Evolutionary conservation across 371 early-diverging fungal genomes (phyloP).

Genomic region (Mortierella sp.): DNA sequence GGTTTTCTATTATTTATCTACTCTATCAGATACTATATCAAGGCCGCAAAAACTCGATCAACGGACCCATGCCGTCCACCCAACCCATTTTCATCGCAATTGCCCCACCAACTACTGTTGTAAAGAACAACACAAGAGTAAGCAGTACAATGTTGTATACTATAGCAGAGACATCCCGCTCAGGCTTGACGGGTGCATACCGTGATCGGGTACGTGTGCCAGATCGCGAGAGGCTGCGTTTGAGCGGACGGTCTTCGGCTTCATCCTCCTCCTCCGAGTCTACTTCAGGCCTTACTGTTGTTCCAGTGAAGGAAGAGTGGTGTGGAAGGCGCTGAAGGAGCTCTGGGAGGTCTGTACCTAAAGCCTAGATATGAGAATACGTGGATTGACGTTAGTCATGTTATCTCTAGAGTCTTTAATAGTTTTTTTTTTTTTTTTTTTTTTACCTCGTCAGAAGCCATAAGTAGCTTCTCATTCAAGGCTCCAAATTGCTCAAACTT

Average conservation of each 20-base stretch:
- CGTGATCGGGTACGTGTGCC: conserved; percentile 44
- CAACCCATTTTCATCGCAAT: conserved; percentile 48
- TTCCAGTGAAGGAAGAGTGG: conserved; percentile 45
- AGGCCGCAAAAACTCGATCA: conserved; percentile 41
- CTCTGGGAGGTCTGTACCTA: conserved; percentile 56
- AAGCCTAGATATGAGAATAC: conserved; percentile 23
- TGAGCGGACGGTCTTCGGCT: conserved; percentile 7
- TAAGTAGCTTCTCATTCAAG: conserved; percentile 46
- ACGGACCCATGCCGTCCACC: conserved; percentile 35
- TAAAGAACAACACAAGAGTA: conserved; percentile 44
- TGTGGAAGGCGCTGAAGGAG: conserved; percentile 49
- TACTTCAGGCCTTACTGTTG: conserved; percentile 40
- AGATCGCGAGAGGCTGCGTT: conserved; percentile 15
- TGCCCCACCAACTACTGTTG: conserved; percentile 41
- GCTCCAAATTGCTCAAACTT: conserved; percentile 58
- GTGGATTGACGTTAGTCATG: not conserved
- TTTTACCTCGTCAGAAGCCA: conserved; percentile 55
- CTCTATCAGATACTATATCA: conserved; percentile 5
- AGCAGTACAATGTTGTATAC: conserved; percentile 43
- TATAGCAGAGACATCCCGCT: conserved; percentile 34
- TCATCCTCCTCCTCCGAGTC: conserved; percentile 33
- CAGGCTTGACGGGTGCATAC: conserved; percentile 47
- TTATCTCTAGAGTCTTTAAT: not conserved
- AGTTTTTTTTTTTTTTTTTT: not conserved
- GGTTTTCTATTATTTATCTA: not conserved